Evolutionary conservation across 2,329 filamentous ascomycete species (phyloP).

Genomic region (Epichloe typhina): DNA sequence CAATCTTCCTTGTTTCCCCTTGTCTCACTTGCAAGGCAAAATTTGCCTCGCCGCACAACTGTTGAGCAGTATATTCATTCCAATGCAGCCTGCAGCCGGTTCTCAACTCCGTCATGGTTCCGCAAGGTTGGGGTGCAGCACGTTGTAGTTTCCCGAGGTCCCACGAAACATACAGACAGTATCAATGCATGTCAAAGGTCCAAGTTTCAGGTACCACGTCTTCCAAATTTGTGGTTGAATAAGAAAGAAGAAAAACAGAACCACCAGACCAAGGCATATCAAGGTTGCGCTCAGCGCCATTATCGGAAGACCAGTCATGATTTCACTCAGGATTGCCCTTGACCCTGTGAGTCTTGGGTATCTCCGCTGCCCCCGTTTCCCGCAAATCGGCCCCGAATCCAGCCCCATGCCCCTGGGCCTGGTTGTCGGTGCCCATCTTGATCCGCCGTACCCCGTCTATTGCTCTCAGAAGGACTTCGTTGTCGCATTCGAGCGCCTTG

Average conservation of each 20-base stretch:
- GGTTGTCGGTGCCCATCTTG: constrained; percentile 19
- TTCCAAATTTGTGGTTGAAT: neutral
- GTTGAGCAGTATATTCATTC: neutral
- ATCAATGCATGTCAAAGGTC: neutral
- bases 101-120: neutral
- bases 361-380: constrained; percentile 16
- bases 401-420: constrained; percentile 26
- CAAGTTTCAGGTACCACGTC: neutral
- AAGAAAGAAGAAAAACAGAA: neutral
- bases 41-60: neutral
- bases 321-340: constrained; percentile 14
- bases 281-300: neutral
- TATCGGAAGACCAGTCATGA: neutral
- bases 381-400: constrained; percentile 30
- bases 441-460: constrained; percentile 15
- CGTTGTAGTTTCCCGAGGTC: neutral
- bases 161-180: neutral
- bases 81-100: neutral
- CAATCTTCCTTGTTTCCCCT: neutral
- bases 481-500: constrained; percentile 22
- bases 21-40: neutral
- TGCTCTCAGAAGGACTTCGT: constrained; percentile 25
- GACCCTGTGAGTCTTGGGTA: constrained; percentile 16
- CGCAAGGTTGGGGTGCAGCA: neutral
- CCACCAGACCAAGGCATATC: neutral